Percentiles rank a stretch among this genome's conserved stretches.
Conservation (phyloP, 305 asterid genomes). For the Solanum hybrid region DNA sequence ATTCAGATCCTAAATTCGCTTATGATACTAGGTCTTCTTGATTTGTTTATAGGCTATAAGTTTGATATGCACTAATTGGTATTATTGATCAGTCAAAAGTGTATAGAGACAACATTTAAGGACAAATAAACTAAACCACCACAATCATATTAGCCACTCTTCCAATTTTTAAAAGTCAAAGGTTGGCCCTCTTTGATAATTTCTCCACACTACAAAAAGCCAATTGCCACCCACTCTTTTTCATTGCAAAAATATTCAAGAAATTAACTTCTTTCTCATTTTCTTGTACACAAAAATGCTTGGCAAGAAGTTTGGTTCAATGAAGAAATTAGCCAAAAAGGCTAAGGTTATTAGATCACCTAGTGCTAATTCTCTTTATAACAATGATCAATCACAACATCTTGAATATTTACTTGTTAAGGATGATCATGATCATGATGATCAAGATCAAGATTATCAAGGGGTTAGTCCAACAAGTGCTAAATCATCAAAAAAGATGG, state of each 20-base stretch:
- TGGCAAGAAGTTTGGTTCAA: slow-evolving; percentile 47
- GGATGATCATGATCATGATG: not conserved
- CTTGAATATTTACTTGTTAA: slow-evolving; percentile 26
- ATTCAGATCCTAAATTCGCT: not conserved
- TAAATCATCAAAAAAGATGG: slow-evolving; percentile 29
- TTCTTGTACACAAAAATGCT: slow-evolving; percentile 27
- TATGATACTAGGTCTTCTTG: not conserved
- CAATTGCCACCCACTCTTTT: slow-evolving; percentile 9
- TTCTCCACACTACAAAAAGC: slow-evolving; percentile 25
- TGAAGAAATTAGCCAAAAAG: slow-evolving; percentile 51
- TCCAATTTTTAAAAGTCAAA: slow-evolving; percentile 18
- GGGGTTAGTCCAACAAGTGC: slow-evolving; percentile 12
- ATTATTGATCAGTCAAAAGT: slow-evolving; percentile 20
- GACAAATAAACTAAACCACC: slow-evolving; percentile 15
- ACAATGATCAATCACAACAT: slow-evolving; percentile 6
- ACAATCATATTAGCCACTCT: slow-evolving; percentile 5
- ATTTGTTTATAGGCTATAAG: not conserved
- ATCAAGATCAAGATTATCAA: slow-evolving; percentile 1
- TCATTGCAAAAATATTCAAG: slow-evolving; percentile 7
- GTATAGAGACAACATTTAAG: slow-evolving; percentile 9
- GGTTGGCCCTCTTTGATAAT: not conserved
- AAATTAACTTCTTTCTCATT: not conserved
- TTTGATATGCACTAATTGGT: not conserved
- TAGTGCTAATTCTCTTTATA: not conserved
- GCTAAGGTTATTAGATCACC: slow-evolving; percentile 14